Evolutionary conservation across 176 grass and related monocot genomes (phyloP).

Genomic region (Aegilops tauschii): DNA sequence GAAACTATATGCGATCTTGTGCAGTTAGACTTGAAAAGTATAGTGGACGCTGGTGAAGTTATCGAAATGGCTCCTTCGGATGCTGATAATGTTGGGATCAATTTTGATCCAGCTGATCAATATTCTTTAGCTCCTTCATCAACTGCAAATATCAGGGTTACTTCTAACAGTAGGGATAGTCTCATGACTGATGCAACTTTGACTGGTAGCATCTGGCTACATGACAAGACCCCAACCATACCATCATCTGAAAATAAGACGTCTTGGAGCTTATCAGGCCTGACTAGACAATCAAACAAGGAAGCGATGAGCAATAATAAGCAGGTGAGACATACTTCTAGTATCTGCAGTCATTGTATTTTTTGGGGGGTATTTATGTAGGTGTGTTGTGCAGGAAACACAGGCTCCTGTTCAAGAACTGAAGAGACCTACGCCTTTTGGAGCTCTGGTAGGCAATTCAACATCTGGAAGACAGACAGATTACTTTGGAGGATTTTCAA

Average conservation of each 20-base stretch:
- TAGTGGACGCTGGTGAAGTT: slow-evolving; percentile 15
- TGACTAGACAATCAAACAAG: slow-evolving; percentile 28
- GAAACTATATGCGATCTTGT: slow-evolving; percentile 12
- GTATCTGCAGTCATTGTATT: not conserved
- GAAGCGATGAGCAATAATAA: slow-evolving; percentile 42
- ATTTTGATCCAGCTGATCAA: slow-evolving; percentile 1
- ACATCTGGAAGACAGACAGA: slow-evolving; percentile 36
- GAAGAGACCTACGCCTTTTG: slow-evolving; percentile 50
- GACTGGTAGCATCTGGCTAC: slow-evolving; percentile 11
- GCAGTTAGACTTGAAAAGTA: slow-evolving; percentile 36
- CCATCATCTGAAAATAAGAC: slow-evolving; percentile 29
- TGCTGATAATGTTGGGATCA: slow-evolving; percentile 35
- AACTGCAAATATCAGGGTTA: slow-evolving; percentile 26
- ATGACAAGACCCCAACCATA: slow-evolving; percentile 16
- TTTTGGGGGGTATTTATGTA: slow-evolving; percentile 5
- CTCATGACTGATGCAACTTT: not conserved
- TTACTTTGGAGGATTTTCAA: slow-evolving; percentile 26
- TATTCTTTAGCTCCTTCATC: slow-evolving; percentile 20
- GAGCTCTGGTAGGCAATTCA: slow-evolving; percentile 49
- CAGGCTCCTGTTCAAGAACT: slow-evolving; percentile 44
- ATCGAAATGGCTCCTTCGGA: slow-evolving; percentile 23
- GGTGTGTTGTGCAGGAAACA: slow-evolving; percentile 8
- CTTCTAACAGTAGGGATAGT: slow-evolving; percentile 8
- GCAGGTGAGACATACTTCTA: slow-evolving; percentile 30
- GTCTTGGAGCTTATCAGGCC: slow-evolving; percentile 10